These are phyloP conservation scores for Phaffomyces antillensis DNA, from an alignment of 805 yeast genomes.

Conservation along the genomic window DNA sequence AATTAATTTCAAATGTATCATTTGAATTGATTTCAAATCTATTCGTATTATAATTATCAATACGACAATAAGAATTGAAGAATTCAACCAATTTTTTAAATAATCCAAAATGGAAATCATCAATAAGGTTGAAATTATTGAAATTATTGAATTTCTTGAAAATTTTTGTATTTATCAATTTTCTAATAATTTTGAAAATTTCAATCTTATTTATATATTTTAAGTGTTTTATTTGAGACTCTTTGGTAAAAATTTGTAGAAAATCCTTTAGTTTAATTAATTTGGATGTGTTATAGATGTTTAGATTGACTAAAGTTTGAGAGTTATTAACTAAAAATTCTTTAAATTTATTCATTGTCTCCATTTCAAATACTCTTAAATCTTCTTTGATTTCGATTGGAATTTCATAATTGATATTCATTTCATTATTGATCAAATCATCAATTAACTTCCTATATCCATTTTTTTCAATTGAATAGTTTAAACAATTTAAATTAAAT, in stretches of 20 bases:
- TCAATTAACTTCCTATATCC: not conserved
- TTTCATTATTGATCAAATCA: not conserved
- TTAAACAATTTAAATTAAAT: not conserved
- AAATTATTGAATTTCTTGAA: constrained; percentile 8
- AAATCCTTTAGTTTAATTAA: no score
- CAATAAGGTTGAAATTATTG: constrained; percentile 8
- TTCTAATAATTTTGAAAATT: constrained; percentile 4
- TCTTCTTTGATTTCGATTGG: no score
- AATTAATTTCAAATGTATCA: not conserved
- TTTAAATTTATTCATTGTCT: no score
- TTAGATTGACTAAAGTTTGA: no score
- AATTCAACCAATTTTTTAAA: constrained; percentile 14
- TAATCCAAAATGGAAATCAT: constrained; percentile 13
- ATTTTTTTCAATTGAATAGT: not conserved
- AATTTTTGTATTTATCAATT: constrained; percentile 9
- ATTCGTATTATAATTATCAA: constrained; percentile 14
- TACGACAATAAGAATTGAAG: constrained; percentile 11
- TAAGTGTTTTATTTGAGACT: not conserved
- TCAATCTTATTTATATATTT: constrained; percentile 3
- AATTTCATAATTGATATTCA: no score
- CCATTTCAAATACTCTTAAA: no score
- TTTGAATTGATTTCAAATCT: not conserved
- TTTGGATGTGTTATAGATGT: no score
- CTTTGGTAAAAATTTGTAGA: not conserved
- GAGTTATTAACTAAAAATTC: no score